phyloP scores from a whole-genome alignment of 1,284 basidiomycete genomes.

The Paramarasmius palmivorus region DNA sequence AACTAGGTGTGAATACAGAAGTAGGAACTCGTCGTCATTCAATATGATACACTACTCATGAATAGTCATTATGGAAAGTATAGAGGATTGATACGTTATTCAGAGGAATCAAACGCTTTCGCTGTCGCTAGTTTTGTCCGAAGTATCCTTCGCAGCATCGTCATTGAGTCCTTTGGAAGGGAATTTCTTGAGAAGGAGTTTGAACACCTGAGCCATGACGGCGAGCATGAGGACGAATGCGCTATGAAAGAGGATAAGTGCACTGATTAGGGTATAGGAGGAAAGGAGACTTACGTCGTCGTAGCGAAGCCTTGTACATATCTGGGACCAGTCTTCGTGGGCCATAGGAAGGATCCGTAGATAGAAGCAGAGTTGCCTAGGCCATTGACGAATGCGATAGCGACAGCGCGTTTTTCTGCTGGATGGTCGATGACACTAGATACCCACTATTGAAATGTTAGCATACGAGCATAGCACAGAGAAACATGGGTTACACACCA shows the following conservation, averaged over 20 bases:
- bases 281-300: constrained; percentile 20
- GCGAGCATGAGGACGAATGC: constrained; percentile 23
- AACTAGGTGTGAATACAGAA: too few relatives aligned
- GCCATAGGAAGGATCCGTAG: constrained; percentile 48
- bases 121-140: too few relatives aligned
- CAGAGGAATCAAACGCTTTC: too few relatives aligned
- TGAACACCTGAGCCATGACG: constrained; percentile 22
- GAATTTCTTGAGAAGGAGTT: constrained; percentile 14
- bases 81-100: too few relatives aligned
- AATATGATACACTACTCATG: too few relatives aligned
- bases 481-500: constrained; percentile 27
- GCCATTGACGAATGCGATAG: constrained; percentile 32
- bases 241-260: constrained; percentile 7
- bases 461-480: constrained; percentile 14
- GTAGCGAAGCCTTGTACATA: constrained; percentile 42
- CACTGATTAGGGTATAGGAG: neutral
- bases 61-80: too few relatives aligned
- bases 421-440: constrained; percentile 25
- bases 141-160: too few relatives aligned
- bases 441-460: constrained; percentile 16
- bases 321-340: constrained; percentile 33
- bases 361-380: constrained; percentile 34
- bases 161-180: constrained; percentile 2
- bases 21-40: too few relatives aligned
- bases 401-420: constrained; percentile 34